Evolutionary conservation across 768 basidiomycete species (phyloP), one percentile per base, ranked within the genome.

Genomic region (Termitomyces sp.): DNA sequence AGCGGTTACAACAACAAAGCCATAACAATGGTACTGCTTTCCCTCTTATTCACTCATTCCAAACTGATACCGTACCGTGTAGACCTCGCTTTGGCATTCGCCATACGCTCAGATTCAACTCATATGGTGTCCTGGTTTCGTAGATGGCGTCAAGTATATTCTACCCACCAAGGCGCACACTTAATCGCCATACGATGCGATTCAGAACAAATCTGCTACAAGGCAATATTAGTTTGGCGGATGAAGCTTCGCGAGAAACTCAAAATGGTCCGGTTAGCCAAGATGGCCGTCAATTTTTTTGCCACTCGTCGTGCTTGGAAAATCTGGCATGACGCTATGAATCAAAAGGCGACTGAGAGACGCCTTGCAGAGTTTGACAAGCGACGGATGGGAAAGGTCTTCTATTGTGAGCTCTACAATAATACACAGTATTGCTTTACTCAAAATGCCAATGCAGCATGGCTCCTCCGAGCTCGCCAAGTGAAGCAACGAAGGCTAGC

Each of bases 81-180:
- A 86, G 84, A 77, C 48, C 65, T 69, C 44, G 85, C 84, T 4
- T 59, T 80, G n/a, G 69, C 75, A 7, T 87, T 86, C 64, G 71
- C 73, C 26, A 66, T 69, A 57, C 79, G 81, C 6, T 65, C 74
- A 2, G 74, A 75, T 39, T 81, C 81, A 16, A 70, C 72, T 24
- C 45, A 72, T 31, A 66, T 73, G 15, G 66, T 67, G 7, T 64
- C 70, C 3, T 63, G 75, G 33, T 57, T 87, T 47, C 70, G 67
- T 44, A 75, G 65, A 52, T 87, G 86, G 86, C 72, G 65, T 20
- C 66, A 72, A 56, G 71, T 74, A 5, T 68, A 75, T 62, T 66
- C 60, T 4, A 72, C 75, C 3, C 80, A 80, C 65, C 77, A 74
- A 56, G 83, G 81, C 56, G 75, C 80, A 3, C 65, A 70, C 15